Conservation (phyloP, 371 early-diverging fungal species). For the Mortierella sp. region DNA sequence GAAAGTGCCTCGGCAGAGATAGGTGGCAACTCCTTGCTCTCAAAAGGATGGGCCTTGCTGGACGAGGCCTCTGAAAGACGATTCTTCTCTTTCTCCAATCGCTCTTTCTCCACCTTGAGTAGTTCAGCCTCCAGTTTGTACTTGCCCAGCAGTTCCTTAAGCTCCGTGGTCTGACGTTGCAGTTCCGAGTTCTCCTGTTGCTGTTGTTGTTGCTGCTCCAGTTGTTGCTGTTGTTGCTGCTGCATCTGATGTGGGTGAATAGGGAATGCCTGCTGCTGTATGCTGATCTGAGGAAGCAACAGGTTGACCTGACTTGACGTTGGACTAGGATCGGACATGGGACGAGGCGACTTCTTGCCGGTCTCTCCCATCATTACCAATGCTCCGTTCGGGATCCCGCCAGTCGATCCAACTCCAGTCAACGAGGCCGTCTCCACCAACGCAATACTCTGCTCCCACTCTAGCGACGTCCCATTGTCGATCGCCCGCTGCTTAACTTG, state of each 20-base stretch:
- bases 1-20: slow-evolving; percentile 8
- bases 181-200: slow-evolving; percentile 28
- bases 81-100: slow-evolving; percentile 34
- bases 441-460: slow-evolving; percentile 53
- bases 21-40: slow-evolving; percentile 47
- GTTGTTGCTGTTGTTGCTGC: background rate
- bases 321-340: slow-evolving; percentile 57
- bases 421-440: slow-evolving; percentile 24
- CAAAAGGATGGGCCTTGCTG: slow-evolving; percentile 23
- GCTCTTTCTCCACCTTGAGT: slow-evolving; percentile 42
- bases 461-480: slow-evolving; percentile 51
- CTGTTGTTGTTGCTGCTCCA: slow-evolving; percentile 10
- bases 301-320: slow-evolving; percentile 47
- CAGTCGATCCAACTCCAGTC: slow-evolving; percentile 7
- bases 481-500: slow-evolving; percentile 38
- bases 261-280: slow-evolving; percentile 15
- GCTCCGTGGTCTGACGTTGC: slow-evolving; percentile 31
- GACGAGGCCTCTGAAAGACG: background rate
- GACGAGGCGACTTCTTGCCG: slow-evolving; percentile 50
- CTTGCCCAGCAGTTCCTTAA: slow-evolving; percentile 40
- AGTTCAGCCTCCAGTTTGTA: slow-evolving; percentile 47
- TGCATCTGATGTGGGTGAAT: slow-evolving; percentile 7
- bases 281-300: slow-evolving; percentile 20
- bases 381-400: slow-evolving; percentile 10
- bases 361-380: slow-evolving; percentile 17